Base-by-base conservation (phyloP, 768 basidiomycete genomes). In the Leucosporidium scottii region DNA sequence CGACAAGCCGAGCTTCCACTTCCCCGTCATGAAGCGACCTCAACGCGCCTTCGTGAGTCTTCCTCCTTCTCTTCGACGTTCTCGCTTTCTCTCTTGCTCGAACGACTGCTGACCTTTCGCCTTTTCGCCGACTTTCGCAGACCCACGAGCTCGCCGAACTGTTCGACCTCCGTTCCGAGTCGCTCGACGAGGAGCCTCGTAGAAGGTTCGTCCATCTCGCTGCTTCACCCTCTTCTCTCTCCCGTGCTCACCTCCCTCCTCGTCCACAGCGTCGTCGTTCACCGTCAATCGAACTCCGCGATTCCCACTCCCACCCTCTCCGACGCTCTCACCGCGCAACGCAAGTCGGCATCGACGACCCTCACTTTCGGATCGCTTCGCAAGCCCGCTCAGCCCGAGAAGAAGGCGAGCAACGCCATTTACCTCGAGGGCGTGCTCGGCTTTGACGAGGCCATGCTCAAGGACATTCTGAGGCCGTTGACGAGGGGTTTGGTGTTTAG, bases 111-210 rank as follows among this genome's bases (percentile, higher is more conserved):
- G 55, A 28, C 31, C 71, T 47, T 62, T 21, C 61, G 57, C 36
- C n/a, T n/a, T n/a, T 57, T 55, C 57, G 62, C 59, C 58, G 36
- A 51, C 59, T 62, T 30, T 31, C 31, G 56, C 57, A 69, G 62
- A 27, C 54, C 18, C 59, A 71, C 30, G 71, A 89, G 85, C 83
- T 96, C 27, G 89, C 91, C 1, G 80, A 83, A 10, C 79, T 87
- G 7, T 98, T 94, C 76, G 83, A 90, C 25, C 85, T 97, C 76
- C 88, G 90, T 68, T 85, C 87, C 0, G 85, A 89, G 73, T 85
- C 92, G 81, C 85, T 99, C 25, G 94, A 97, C 76, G 88, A 89
- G 74, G 94, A 96, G 73, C 94, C 94, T 0, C 83, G 89, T 75
- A 82, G 90, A 7, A 60, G 57, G 57, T 58, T 20, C 9, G 57